Conservation (phyloP, 805 yeast species). For the Yamadazyma paraphyllophila region DNA sequence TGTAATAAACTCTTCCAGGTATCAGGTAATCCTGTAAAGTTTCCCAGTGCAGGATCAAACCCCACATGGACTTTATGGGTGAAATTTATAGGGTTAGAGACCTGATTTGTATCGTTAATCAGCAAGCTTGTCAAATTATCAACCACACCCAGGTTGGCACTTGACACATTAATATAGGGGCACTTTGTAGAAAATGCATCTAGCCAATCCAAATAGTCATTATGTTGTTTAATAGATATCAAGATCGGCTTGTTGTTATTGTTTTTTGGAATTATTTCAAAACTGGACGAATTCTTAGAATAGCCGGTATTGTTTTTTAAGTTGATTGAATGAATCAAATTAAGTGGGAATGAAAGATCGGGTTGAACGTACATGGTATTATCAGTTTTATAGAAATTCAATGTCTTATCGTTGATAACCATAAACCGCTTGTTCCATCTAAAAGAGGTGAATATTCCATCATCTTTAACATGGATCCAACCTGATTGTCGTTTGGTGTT, state of each 20-base stretch:
- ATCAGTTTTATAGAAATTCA: slow-evolving; percentile 75
- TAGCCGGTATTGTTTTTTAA: slow-evolving; percentile 57
- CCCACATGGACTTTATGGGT: slow-evolving; percentile 92
- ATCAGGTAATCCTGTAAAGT: slow-evolving; percentile 55
- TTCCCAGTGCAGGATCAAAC: slow-evolving; percentile 72
- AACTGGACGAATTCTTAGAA: slow-evolving; percentile 51
- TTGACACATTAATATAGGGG: slow-evolving; percentile 46
- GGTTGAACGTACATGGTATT: slow-evolving; percentile 39
- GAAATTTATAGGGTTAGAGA: slow-evolving; percentile 90
- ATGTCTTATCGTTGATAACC: slow-evolving; percentile 69
- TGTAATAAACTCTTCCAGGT: slow-evolving; percentile 56
- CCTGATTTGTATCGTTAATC: slow-evolving; percentile 33
- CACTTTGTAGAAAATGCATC: slow-evolving; percentile 81
- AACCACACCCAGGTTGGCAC: neutral
- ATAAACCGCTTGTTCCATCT: slow-evolving; percentile 90
- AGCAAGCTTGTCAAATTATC: slow-evolving; percentile 1
- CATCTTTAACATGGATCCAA: slow-evolving; percentile 91
- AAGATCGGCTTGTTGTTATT: slow-evolving; percentile 58
- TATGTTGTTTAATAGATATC: slow-evolving; percentile 72
- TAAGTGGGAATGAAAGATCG: slow-evolving; percentile 39
- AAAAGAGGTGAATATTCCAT: slow-evolving; percentile 76
- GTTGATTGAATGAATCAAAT: slow-evolving; percentile 40
- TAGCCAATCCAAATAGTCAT: slow-evolving; percentile 85
- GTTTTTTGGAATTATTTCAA: slow-evolving; percentile 66
- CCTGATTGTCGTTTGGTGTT: slow-evolving; percentile 52